Base-by-base conservation (phyloP, 1,139 yeast genomes). In the Wickerhamiella infanticola region DNA sequence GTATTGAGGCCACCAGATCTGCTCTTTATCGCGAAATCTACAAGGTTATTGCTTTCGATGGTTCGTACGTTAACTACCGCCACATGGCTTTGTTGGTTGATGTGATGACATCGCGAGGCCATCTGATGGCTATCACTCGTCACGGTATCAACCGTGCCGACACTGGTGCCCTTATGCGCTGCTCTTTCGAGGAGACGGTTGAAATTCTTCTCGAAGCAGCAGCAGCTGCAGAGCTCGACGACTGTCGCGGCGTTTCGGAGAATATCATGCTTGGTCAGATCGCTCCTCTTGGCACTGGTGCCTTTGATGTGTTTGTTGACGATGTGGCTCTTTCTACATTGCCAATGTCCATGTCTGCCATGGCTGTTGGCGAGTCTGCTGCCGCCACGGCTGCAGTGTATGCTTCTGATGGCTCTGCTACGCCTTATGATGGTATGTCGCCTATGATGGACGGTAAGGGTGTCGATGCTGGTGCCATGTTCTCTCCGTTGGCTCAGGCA, bases 201-300 rank as follows among this genome's bases (percentile, higher is more conserved):
- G 98, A 93, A 68, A 90, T 93, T 60, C 70, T 93, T 61, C 77
- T 93, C 58, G 98, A 93, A 61, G 99, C 99, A 37, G 98, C 95
- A 62, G 94, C 97, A 3, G 78, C 94, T 39, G 98, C 98, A 24
- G 98, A 93, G 63, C 70, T 90, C 52, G 99, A 93, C 68, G 97
- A 90, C 57, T 93, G 98, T 67, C 83, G 88, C 57, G 99, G 99
- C 72, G 94, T 93, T 52, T 90, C 98, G 41, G 97, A 93, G 64
- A 93, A 90, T 62, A 95, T 93, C 50, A 84, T 93, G 73, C 75
- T 93, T 60, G 99, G 99, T 45, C 98, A 93, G 72, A 77, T 90
- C 75, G 97, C 98, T 24, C 98, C 98, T 49, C 75, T 93, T 58
- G 99, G 99, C 64, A 93, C 99, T 3, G 99, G 99, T 60, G 81